These are phyloP conservation scores for Xylaria castorea DNA, from an alignment of 495 filamentous ascomycete species.

Conservation along the genomic window DNA sequence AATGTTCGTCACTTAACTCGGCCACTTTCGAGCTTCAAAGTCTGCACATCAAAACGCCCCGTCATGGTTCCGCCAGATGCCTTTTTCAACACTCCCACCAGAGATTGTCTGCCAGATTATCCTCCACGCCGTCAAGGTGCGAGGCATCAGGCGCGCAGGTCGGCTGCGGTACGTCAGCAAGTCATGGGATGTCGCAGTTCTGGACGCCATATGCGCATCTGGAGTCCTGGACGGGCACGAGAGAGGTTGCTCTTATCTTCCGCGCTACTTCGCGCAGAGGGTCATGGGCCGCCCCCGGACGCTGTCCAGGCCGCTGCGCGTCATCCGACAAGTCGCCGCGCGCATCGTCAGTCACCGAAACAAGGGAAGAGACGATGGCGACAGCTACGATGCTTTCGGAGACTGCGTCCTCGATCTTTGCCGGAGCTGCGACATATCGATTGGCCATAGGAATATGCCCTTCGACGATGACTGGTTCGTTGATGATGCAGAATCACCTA, in stretches of 20 bases:
- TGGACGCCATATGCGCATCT: slow-evolving; percentile 2
- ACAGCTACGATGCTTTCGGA: slow-evolving; percentile 5
- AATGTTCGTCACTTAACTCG: too few relatives aligned
- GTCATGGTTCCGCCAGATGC: too few relatives aligned
- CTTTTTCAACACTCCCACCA: slow-evolving; percentile 1
- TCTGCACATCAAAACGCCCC: too few relatives aligned
- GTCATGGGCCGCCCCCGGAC: slow-evolving; percentile 3
- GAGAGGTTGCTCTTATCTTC: background rate
- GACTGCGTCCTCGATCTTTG: slow-evolving; percentile 11
- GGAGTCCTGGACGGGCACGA: background rate
- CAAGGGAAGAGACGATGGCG: slow-evolving; percentile 13
- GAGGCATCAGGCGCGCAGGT: slow-evolving; percentile 11
- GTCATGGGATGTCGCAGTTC: slow-evolving; percentile 2
- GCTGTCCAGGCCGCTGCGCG: background rate
- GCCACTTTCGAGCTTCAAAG: too few relatives aligned
- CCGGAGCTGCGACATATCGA: background rate
- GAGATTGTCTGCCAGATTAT: slow-evolving; percentile 18
- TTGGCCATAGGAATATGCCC: background rate
- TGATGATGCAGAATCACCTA: background rate
- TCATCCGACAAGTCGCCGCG: slow-evolving; percentile 15
- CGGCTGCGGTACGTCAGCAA: slow-evolving; percentile 13
- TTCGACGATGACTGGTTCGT: background rate
- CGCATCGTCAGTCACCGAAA: slow-evolving; percentile 12
- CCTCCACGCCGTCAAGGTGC: slow-evolving; percentile 10
- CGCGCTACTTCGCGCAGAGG: slow-evolving; percentile 6